phyloP scores from a whole-genome alignment of 2,329 filamentous ascomycete species.

The Penicillium expansum region DNA sequence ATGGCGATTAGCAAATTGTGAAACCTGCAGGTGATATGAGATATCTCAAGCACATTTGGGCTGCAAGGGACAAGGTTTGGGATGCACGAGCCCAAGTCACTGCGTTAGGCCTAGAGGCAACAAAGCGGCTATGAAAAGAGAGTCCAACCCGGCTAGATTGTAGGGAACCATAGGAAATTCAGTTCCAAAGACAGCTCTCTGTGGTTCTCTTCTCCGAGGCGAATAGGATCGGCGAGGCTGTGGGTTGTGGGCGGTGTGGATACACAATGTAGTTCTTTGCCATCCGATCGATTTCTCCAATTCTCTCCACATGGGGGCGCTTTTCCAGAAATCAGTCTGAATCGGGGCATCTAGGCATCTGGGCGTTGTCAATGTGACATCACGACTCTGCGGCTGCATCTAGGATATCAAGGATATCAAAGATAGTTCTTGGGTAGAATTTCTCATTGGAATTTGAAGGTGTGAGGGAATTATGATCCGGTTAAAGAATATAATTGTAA shows the following conservation, averaged over 20 bases:
- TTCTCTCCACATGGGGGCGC: conserved; percentile 2
- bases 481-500: background rate
- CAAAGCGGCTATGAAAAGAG: background rate
- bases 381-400: background rate
- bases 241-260: background rate
- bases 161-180: background rate
- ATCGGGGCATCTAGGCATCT: background rate
- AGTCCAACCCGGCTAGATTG: background rate
- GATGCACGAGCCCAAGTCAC: background rate
- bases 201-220: background rate
- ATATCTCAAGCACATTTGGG: background rate
- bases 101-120: background rate
- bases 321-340: background rate
- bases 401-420: background rate
- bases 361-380: conserved; percentile 3
- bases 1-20: background rate
- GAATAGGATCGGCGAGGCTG: background rate
- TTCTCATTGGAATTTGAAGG: background rate
- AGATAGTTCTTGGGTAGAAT: background rate
- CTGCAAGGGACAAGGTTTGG: conserved; percentile 1
- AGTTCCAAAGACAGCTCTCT: background rate
- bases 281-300: background rate
- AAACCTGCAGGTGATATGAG: conserved; percentile 1
- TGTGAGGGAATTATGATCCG: background rate
- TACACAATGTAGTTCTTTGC: background rate